Evolutionary conservation across 345 rosid genomes (phyloP).

Genomic region (Theobroma cacao): DNA sequence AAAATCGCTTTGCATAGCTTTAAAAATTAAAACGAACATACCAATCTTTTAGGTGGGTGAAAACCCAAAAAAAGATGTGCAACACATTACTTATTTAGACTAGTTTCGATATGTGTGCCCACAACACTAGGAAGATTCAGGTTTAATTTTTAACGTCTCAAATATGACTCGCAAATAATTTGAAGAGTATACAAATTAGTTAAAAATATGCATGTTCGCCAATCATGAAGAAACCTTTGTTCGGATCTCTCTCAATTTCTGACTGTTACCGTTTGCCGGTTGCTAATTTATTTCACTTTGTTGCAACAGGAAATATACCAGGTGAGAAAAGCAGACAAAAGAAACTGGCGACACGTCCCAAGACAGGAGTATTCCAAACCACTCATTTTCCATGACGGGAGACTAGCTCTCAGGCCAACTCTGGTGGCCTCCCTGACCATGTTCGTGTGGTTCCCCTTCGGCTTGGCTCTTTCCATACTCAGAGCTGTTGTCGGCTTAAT

Average conservation of each 20-base stretch:
- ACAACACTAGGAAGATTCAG: too few species aligned
- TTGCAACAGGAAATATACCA: conserved; percentile 50
- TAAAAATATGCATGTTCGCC: not conserved
- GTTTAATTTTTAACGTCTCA: too few species aligned
- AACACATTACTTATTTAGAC: too few species aligned
- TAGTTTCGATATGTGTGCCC: too few species aligned
- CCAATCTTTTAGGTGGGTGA: not conserved
- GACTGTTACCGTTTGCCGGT: not conserved
- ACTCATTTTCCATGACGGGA: conserved; percentile 78
- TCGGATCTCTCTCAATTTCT: not conserved
- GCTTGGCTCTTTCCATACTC: conserved; percentile 32
- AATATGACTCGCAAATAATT: too few species aligned
- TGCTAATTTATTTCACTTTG: conserved; percentile 6
- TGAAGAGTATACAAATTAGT: too few species aligned
- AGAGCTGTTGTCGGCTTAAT: conserved; percentile 35
- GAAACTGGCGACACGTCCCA: conserved; percentile 50
- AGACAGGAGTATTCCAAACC: conserved; percentile 51
- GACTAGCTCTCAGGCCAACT: conserved; percentile 66
- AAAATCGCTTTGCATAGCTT: not conserved
- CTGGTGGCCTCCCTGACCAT: conserved; percentile 42
- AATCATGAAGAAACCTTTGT: not conserved
- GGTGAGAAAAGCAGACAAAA: conserved; percentile 55
- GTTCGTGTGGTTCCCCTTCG: conserved; percentile 75
- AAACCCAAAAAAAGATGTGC: too few species aligned
- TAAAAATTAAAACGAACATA: not conserved